A percentile compares a stretch with the other conserved stretches of the same genome.
Evolutionary conservation across 805 yeast genomes (phyloP).

Genomic region (Candida ortonii): DNA sequence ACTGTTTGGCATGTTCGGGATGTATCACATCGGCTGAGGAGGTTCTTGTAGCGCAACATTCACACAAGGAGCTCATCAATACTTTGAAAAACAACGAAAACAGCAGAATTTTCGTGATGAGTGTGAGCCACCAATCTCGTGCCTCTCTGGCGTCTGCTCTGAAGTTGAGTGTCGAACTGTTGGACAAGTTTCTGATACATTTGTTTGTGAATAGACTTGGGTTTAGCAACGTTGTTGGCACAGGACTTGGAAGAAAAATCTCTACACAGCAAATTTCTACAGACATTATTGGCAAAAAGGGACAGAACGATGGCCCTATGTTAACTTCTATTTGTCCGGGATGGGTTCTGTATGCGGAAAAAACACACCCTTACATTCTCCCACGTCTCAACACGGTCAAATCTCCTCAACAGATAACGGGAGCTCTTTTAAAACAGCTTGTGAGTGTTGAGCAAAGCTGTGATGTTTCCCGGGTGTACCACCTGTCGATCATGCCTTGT

Average conservation of each 20-base stretch:
- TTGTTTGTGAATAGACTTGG: constrained; percentile 61
- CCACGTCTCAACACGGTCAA: constrained; percentile 70
- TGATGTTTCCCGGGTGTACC: constrained; percentile 50
- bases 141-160: constrained; percentile 76
- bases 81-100: constrained; percentile 41
- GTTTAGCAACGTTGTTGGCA: constrained; percentile 75
- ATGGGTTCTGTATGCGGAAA: constrained; percentile 93
- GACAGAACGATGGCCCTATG: constrained; percentile 41
- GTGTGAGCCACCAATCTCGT: constrained; percentile 83
- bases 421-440: constrained; percentile 63
- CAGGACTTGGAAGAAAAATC: constrained; percentile 74
- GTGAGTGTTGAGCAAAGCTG: constrained; percentile 35
- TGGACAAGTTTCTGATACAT: constrained; percentile 60
- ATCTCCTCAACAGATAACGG: constrained; percentile 94
- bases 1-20: constrained; percentile 95
- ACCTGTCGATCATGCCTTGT: constrained; percentile 91
- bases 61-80: constrained; percentile 72
- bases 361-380: constrained; percentile 84
- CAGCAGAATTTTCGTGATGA: constrained; percentile 57
- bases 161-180: constrained; percentile 45
- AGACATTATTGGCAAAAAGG: constrained; percentile 30
- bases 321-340: constrained; percentile 89
- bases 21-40: constrained; percentile 98
- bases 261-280: constrained; percentile 50
- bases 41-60: constrained; percentile 84